Evolutionary conservation across 768 basidiomycete species (phyloP), one percentile per base, ranked within the genome.

Genomic region (Boletus fagicola): DNA sequence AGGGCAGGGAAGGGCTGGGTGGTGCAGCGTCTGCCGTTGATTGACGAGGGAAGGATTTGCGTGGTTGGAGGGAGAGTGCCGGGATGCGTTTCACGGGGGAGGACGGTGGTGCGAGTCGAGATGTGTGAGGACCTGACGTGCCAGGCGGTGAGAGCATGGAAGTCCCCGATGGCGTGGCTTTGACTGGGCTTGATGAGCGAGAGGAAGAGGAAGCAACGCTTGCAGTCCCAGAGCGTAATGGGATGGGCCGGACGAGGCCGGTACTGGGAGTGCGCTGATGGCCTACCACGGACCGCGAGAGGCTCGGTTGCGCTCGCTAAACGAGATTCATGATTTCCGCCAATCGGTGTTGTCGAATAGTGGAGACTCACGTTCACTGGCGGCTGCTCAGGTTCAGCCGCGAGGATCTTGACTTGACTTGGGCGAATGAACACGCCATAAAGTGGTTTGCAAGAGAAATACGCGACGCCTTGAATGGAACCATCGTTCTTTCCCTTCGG

Each of bases 401-500:
- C 80, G 65, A 80, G 75, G 26, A 86, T 72, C 68, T 83, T 91
- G 60, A 98, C 90, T 70, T 93, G 90, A 67, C 88, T 88, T 0
- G 90, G 84, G 36, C 91, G 80, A 6, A 98, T 87, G 69, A 99
- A 98, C 30, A 98, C 89, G 47, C 97, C 97, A 75, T 91, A 77
- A 31, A 78, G 77, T 47, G 78, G 76, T 65, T 80, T 81, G 76
- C 94, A 98, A 18, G 76, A 78, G 72, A 99, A 99, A 75, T 98
- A 99, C 2, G 73, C 60, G 49, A 84, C 73, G 16, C 88, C 93
- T 36, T 87, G 78, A 9, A 99, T 89, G 1, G 85, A 82, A 1
- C 97, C 97, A 64, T 98, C 92, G 77, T 99, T 99, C 86, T 98
- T 99, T 39, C 97, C 97, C 45, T 83, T 87, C 9, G 83, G 74